These are phyloP conservation scores for Ganoderma sp. DNA, from an alignment of 1,284 basidiomycete species.

Conservation along the genomic window DNA sequence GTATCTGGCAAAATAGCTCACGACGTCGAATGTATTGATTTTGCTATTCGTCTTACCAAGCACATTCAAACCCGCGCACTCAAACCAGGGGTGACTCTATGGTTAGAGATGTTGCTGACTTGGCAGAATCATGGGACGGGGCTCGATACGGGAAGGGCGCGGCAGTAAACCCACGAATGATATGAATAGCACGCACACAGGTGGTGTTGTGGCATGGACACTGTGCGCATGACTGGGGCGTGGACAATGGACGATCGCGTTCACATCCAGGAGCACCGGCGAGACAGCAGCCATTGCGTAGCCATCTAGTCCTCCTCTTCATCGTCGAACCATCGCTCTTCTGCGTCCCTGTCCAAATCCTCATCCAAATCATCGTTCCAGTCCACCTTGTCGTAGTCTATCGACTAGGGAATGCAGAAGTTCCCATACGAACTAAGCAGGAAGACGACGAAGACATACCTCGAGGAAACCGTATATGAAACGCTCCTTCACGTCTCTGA, in stretches of 20 bases:
- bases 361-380: conserved; percentile 76
- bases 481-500: conserved; percentile 64
- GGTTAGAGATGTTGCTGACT: not conserved
- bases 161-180: conserved; percentile 15
- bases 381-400: conserved; percentile 75
- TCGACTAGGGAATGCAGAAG: conserved; percentile 49
- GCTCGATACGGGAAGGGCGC: conserved; percentile 1
- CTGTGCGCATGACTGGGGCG: not conserved
- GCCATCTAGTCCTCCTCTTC: conserved; percentile 54
- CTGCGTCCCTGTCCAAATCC: conserved; percentile 63
- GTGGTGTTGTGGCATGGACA: not conserved
- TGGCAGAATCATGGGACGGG: not conserved
- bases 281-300: not conserved
- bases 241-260: not conserved
- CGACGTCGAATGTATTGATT: conserved; percentile 11
- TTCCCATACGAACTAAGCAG: not conserved
- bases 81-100: not conserved
- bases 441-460: conserved; percentile 58
- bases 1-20: not conserved
- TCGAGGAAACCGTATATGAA: conserved; percentile 80
- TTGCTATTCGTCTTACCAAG: conserved; percentile 22
- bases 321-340: conserved; percentile 80
- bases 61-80: conserved; percentile 12
- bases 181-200: conserved; percentile 6
- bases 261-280: not conserved